Evolutionary conservation across 306 rosid genomes (phyloP).

Genomic region (Dryas drummondii): DNA sequence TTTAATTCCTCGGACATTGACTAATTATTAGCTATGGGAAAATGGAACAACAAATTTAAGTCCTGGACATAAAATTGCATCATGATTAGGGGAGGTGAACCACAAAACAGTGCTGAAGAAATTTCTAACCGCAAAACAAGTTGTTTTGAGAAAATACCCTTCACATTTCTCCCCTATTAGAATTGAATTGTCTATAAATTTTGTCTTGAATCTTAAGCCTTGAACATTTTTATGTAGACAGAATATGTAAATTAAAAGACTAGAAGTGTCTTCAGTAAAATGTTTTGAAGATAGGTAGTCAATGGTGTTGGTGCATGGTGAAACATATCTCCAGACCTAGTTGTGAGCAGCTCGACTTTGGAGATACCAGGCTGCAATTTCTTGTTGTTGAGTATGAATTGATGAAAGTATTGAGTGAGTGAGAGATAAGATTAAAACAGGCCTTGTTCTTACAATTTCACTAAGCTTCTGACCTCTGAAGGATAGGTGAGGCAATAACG

Average conservation of each 20-base stretch:
- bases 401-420: not conserved
- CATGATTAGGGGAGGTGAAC: conserved; percentile 8
- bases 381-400: not conserved
- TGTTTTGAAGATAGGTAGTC: not conserved
- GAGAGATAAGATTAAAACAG: not conserved
- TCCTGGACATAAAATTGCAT: not conserved
- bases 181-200: not conserved
- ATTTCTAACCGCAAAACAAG: not conserved
- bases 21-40: not conserved
- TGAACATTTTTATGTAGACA: not conserved
- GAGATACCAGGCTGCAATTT: not conserved
- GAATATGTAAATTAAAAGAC: not conserved
- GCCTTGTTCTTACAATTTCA: conserved; percentile 4
- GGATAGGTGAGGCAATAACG: not conserved
- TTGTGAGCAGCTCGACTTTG: not conserved
- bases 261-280: not conserved
- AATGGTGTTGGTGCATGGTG: not conserved
- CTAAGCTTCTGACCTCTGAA: not conserved
- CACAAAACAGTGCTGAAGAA: not conserved
- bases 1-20: not conserved
- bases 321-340: not conserved
- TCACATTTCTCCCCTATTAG: not conserved
- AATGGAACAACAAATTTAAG: not conserved
- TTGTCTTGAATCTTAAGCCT: not conserved
- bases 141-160: not conserved